These are phyloP conservation scores for Globisporangium cederbergense DNA, from an alignment of 352 stramenopile genomes.

Conservation along the genomic window DNA sequence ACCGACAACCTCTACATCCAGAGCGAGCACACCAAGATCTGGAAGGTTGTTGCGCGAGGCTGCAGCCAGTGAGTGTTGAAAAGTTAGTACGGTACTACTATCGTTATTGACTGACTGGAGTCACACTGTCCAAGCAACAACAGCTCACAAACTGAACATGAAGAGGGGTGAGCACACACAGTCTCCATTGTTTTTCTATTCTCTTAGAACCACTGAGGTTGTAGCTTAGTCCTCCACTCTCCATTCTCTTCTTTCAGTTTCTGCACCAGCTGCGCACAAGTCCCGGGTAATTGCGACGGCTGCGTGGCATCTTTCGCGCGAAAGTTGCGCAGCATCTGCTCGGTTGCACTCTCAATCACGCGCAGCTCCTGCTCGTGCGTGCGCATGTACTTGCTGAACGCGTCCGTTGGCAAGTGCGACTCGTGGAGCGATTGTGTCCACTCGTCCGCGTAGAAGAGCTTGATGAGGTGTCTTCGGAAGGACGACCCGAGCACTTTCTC, in stretches of 20 bases:
- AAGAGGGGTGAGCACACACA: not conserved
- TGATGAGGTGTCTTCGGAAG: conserved; percentile 63
- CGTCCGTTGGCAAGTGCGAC: conserved; percentile 45
- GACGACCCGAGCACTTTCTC: conserved; percentile 51
- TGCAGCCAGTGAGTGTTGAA: conserved; percentile 40
- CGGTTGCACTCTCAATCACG: conserved; percentile 46
- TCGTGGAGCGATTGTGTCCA: conserved; percentile 56
- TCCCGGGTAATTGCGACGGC: conserved; percentile 30
- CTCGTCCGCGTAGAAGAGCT: conserved; percentile 49
- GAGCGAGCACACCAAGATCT: conserved; percentile 37
- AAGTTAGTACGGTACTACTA: not conserved
- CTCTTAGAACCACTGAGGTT: conserved; percentile 50
- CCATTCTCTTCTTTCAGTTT: conserved; percentile 20
- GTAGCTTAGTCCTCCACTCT: conserved; percentile 24
- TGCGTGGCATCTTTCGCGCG: conserved; percentile 30
- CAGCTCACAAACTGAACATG: not conserved
- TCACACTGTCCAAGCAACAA: not conserved
- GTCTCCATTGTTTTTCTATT: not conserved
- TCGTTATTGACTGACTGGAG: conserved; percentile 34
- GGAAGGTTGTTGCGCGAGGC: conserved; percentile 52
- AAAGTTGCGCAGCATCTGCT: conserved; percentile 63
- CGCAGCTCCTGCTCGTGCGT: conserved; percentile 50
- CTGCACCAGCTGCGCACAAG: conserved; percentile 25
- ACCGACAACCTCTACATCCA: conserved; percentile 62
- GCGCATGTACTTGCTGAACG: conserved; percentile 61